phyloP scores from a whole-genome alignment of 1,284 basidiomycete species.

The Malassezia nana region DNA sequence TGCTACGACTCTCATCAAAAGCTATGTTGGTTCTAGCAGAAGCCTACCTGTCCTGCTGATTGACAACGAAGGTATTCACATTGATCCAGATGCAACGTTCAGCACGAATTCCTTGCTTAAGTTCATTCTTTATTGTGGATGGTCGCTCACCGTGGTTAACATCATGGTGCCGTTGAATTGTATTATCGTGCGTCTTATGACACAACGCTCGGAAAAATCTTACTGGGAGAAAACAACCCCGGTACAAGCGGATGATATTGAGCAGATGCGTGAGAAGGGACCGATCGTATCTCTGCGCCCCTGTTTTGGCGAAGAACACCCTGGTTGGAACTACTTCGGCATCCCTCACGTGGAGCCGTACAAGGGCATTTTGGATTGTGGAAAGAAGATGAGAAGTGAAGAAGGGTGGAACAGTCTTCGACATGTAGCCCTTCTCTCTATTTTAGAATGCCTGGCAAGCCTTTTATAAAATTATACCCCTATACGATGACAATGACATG shows the following conservation, averaged over 20 bases:
- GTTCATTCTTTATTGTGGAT: not conserved
- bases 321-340: conserved; percentile 1
- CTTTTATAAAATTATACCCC: not conserved
- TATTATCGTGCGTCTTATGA: not conserved
- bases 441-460: not conserved
- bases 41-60: not conserved
- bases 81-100: not conserved
- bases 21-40: not conserved
- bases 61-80: no score
- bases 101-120: not conserved
- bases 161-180: not conserved
- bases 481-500: no score
- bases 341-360: not conserved
- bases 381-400: not conserved
- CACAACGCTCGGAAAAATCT: not conserved
- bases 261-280: not conserved
- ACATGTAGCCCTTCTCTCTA: not conserved
- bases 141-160: not conserved
- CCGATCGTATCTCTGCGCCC: conserved; percentile 2
- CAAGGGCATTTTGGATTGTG: not conserved
- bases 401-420: conserved; percentile 3
- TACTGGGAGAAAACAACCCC: not conserved
- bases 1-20: not conserved
- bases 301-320: not conserved
- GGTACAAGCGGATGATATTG: not conserved